A percentile compares a stretch with the other conserved stretches of the same genome.
Conservation (phyloP, 192 early-diverging fungal genomes). For the Powellomyces hirtus region DNA sequence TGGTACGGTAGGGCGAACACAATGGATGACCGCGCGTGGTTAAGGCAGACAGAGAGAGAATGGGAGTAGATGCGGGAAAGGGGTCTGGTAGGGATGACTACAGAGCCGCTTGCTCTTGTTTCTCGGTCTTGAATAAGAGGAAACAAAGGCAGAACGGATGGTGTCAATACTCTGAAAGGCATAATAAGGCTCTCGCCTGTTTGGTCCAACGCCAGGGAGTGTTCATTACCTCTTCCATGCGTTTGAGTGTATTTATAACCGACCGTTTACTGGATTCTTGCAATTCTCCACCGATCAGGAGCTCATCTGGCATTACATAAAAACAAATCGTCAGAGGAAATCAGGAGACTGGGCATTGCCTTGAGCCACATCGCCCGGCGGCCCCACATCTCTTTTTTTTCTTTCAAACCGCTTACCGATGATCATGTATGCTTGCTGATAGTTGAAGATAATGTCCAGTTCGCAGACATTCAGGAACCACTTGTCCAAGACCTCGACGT, state of each 20-base stretch:
- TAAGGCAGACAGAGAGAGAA: too few relatives aligned
- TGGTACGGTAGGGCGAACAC: too few relatives aligned
- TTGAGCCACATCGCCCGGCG: neutral
- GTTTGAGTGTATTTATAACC: constrained; percentile 52
- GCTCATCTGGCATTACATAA: constrained; percentile 61
- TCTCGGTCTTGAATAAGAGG: neutral
- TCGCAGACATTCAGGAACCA: constrained; percentile 98
- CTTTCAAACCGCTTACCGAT: constrained; percentile 36
- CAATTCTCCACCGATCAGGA: constrained; percentile 85
- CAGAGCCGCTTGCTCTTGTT: constrained; percentile 5
- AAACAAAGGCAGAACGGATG: neutral
- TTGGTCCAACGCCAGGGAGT: too few relatives aligned
- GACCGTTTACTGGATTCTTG: constrained; percentile 87
- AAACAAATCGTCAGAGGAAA: neutral
- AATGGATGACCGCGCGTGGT: too few relatives aligned
- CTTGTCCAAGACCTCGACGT: constrained; percentile 95
- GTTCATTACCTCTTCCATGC: constrained; percentile 45
- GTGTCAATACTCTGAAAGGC: neutral
- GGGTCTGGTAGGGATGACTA: too few relatives aligned
- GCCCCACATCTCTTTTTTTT: neutral
- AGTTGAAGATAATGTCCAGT: constrained; percentile 97
- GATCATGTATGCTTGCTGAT: constrained; percentile 70
- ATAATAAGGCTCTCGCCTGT: neutral
- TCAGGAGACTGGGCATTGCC: neutral
- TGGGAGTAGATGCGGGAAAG: too few relatives aligned